Conservation (phyloP, 2,329 filamentous ascomycete genomes). For the Aureobasidium sp. region DNA sequence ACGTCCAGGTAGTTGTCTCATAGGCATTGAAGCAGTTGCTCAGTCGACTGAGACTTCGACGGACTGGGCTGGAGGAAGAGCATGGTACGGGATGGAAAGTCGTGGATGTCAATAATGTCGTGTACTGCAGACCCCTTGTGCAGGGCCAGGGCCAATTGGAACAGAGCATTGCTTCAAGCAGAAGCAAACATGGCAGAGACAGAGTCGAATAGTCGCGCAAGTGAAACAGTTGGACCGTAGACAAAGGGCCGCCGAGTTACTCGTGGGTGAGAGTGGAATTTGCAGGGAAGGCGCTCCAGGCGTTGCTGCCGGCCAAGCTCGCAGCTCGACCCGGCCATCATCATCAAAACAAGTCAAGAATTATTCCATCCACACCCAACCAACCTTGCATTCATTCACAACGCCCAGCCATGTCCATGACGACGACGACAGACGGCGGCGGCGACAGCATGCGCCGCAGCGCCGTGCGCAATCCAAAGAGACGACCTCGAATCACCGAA, state of each 20-base stretch:
- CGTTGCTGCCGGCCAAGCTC: neutral
- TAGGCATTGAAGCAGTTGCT: neutral
- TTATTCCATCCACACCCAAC: neutral
- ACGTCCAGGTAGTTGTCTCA: neutral
- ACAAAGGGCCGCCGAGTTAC: neutral
- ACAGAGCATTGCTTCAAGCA: neutral
- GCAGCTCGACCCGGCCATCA: constrained; percentile 1
- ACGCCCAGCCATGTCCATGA: neutral
- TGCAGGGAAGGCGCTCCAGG: neutral
- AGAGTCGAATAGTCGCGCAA: neutral
- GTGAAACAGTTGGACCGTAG: neutral
- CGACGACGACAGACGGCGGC: neutral
- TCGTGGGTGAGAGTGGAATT: neutral
- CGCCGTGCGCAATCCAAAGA: constrained; percentile 36
- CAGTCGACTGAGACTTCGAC: neutral
- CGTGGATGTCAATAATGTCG: neutral
- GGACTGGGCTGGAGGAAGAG: neutral
- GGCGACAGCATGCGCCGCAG: constrained; percentile 23
- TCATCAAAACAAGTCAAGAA: constrained; percentile 7
- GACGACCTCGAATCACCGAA: constrained; percentile 36
- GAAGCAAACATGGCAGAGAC: neutral
- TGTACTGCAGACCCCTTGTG: neutral
- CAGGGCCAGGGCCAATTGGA: neutral
- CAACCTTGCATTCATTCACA: neutral
- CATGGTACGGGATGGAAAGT: neutral